Base-by-base conservation (phyloP, 148 eudicot species). In the Talinum fruticosum region DNA sequence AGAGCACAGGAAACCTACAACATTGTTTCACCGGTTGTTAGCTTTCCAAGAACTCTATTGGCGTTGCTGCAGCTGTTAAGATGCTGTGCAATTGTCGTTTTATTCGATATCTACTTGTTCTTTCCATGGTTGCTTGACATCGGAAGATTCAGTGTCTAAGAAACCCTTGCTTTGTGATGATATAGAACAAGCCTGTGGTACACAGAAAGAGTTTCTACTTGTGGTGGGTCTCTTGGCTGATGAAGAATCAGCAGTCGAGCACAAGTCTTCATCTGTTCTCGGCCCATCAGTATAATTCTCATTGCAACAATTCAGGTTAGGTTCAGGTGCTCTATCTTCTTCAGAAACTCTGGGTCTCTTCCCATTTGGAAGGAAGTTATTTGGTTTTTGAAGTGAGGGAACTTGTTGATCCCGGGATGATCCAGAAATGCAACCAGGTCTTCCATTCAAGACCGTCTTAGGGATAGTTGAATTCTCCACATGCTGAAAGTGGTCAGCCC, bases 331-430 rank as follows among this genome's bases (percentile, higher is more conserved):
- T 76, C 62, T 67, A 68, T 83, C 85, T 30, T 84, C 93, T 26
- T 81, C 85, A 12, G 23, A 41, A 53, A 73, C 75, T 51, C 81
- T 85, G 6, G 87, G 82, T 74, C 97, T 86, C 82, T 93, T 96
- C 76, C 86, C 89, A 79, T 78, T 82, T 33, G 79, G 64, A 34
- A 74, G 45, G 16, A 44, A 59, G 54, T 73, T 89, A 68, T 81
- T 71, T 19, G 73, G 74, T 76, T 78, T 90, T 62, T 84, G 93
- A 82, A 87, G 76, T 0, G 92, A 85, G 35, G 99, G 99, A 32
- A 96, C 97, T 82, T 84, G 87, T 68, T 96, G 99, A 88, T 96
- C 97, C 78, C 83, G 82, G 53, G 93, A 93, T 38, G 97, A 93
- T 71, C 78, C 87, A 32, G 87, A 81, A 15, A 89, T 72, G 61